phyloP scores from a whole-genome alignment of 345 rosid species.

The Sapria himalayana region DNA sequence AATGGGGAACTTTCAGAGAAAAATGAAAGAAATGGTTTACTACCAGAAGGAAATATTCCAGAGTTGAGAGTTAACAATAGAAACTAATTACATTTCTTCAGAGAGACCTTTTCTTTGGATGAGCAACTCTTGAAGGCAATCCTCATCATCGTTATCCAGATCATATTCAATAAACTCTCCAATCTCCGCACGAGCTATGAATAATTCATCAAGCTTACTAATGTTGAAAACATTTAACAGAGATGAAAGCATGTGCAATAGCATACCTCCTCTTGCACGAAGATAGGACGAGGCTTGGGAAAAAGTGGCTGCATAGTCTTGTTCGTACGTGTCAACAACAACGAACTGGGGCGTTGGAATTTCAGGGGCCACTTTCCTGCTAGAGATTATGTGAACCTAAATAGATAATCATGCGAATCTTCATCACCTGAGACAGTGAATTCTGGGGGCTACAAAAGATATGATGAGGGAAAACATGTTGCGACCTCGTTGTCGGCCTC shows the following conservation, averaged over 20 bases:
- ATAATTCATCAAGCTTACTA: conserved; percentile 10
- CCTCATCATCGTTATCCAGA: conserved; percentile 95
- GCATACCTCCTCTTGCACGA: conserved; percentile 90
- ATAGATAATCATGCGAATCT: background rate
- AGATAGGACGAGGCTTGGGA: conserved; percentile 64
- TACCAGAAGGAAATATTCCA: too few species aligned
- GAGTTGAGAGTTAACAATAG: too few species aligned
- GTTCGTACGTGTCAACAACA: conserved; percentile 74
- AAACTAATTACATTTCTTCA: conserved; percentile 52
- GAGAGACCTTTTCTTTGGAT: conserved; percentile 36
- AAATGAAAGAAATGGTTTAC: too few species aligned
- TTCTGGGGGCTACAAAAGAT: too few species aligned
- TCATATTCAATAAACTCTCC: conserved; percentile 97
- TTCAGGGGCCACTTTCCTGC: conserved; percentile 57
- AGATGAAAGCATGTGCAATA: too few species aligned
- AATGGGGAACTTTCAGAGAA: too few species aligned
- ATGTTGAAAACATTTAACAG: too few species aligned
- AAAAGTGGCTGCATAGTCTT: conserved; percentile 68
- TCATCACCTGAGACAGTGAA: too few species aligned
- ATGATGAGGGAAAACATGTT: too few species aligned
- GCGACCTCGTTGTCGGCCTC: conserved; percentile 42
- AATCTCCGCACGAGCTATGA: conserved; percentile 84
- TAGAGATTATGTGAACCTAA: conserved; percentile 38
- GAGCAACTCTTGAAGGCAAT: conserved; percentile 61
- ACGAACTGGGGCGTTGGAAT: conserved; percentile 88